Base-by-base conservation (phyloP, 495 filamentous ascomycete species). In the Acidiella bohemica region DNA sequence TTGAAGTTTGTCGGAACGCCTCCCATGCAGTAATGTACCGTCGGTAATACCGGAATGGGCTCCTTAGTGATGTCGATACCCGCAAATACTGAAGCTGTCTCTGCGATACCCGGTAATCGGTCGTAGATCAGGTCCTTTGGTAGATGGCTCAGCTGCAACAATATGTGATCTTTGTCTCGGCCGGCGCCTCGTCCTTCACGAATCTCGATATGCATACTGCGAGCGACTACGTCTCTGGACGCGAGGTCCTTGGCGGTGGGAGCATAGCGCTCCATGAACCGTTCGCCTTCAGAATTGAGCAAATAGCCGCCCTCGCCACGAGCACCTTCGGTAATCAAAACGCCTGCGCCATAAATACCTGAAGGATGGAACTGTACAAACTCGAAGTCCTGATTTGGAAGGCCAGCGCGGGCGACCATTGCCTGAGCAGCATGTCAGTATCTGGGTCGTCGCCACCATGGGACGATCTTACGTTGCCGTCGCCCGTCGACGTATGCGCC, bases 11-110 rank as follows among this genome's bases (percentile, higher is more conserved):
- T 96, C 32, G 88, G 88, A 55, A 95, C 93, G 70, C 88, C 88
- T 62, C 88, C 88, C 88, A 96, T 96, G 74, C 94, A 94, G 73
- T 96, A 96, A 70, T 96, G 90, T 55, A 93, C 90, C 32, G 88
- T 96, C 35, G 88, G 88, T 41, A 96, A 71, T 50, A 96, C 90
- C 40, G 88, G 88, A 55, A 96, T 96, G 49, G 88, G 88, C 63
- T 93, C 81, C 69, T 92, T 93, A 58, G 76, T 78, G 49, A 96
- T 87, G 59, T 96, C 90, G 54, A 96, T 87, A 60, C 88, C 88
- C 25, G 88, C 70, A 67, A 96, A 96, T 57, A 96, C 94, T 46
- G 81, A 81, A 30, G 88, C 88, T 25, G 90, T 96, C 70, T 96
- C 88, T 21, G 90, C 93, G 60, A 96, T 96, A 75, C 88, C 88